A percentile compares a stretch with the other conserved stretches of the same genome.
Evolutionary conservation across 208 protist species (phyloP).

Genomic region (Acanthamoeba lugdunensis): DNA sequence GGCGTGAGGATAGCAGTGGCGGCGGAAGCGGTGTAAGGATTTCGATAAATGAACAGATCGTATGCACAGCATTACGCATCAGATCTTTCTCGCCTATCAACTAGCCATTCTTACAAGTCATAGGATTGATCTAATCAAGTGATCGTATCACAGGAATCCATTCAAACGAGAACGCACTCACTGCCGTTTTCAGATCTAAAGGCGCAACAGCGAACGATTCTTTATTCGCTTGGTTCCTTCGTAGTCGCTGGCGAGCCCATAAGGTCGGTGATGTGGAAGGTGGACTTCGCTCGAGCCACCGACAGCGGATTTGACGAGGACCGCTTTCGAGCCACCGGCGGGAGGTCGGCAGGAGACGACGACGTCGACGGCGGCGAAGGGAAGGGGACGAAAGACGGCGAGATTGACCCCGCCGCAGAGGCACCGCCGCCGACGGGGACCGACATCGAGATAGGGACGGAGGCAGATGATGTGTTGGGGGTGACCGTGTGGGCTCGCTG

Average conservation of each 20-base stretch:
- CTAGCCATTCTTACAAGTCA: too few relatives aligned
- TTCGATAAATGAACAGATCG: too few relatives aligned
- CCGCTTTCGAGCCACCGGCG: neutral
- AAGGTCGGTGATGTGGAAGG: neutral
- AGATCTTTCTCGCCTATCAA: too few relatives aligned
- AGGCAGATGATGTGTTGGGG: neutral
- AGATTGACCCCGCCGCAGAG: neutral
- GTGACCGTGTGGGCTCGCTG: neutral
- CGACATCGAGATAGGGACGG: neutral
- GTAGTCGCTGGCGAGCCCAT: neutral
- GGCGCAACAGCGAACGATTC: neutral
- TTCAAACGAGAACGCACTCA: too few relatives aligned
- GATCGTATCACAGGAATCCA: too few relatives aligned
- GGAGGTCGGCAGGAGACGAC: neutral
- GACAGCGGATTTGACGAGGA: neutral
- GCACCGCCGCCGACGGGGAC: neutral
- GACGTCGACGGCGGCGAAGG: conserved; percentile 23
- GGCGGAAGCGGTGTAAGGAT: too few relatives aligned
- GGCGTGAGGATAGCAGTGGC: neutral
- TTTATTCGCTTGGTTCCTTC: neutral
- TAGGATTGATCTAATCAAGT: too few relatives aligned
- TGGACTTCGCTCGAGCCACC: neutral
- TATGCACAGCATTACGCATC: too few relatives aligned
- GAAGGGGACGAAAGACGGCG: neutral
- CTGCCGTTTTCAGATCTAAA: too few relatives aligned